Evolutionary conservation across 2,329 filamentous ascomycete species (phyloP).

Genomic region (Xylariaceae sp.): DNA sequence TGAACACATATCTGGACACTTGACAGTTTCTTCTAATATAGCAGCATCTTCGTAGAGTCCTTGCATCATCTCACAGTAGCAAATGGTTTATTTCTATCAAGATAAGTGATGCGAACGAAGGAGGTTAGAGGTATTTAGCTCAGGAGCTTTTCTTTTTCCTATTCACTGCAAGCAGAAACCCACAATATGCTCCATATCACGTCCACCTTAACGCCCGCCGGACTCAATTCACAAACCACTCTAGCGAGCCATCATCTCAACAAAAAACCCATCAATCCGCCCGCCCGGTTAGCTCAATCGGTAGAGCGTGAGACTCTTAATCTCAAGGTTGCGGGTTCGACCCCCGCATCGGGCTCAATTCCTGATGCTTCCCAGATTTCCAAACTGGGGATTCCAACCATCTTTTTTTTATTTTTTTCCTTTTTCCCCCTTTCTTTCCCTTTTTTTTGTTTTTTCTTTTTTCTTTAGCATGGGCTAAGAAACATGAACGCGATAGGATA

Average conservation of each 20-base stretch:
- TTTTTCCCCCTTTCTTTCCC: neutral
- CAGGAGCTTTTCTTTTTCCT: too few species aligned
- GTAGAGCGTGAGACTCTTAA: conserved; percentile 69
- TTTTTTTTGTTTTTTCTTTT: neutral
- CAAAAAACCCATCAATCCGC: too few species aligned
- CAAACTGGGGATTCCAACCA: neutral
- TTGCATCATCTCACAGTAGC: too few species aligned
- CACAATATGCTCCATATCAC: neutral
- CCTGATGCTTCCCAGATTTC: conserved; percentile 28
- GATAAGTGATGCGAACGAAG: too few species aligned
- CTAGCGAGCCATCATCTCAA: neutral
- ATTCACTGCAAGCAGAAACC: too few species aligned
- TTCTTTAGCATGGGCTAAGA: too few species aligned
- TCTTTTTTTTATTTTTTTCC: neutral
- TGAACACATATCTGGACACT: too few species aligned
- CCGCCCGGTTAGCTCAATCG: conserved; percentile 61
- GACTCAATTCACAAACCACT: neutral
- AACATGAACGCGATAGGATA: too few species aligned
- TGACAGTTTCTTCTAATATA: too few species aligned
- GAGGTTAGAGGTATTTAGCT: neutral
- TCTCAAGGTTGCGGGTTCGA: conserved; percentile 39
- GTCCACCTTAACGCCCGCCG: neutral
- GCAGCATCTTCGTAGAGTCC: too few species aligned
- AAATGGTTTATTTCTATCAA: too few species aligned
- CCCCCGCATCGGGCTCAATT: conserved; percentile 45